phyloP scores from a whole-genome alignment of 179 eudicot genomes.

The Silene vulgaris region DNA sequence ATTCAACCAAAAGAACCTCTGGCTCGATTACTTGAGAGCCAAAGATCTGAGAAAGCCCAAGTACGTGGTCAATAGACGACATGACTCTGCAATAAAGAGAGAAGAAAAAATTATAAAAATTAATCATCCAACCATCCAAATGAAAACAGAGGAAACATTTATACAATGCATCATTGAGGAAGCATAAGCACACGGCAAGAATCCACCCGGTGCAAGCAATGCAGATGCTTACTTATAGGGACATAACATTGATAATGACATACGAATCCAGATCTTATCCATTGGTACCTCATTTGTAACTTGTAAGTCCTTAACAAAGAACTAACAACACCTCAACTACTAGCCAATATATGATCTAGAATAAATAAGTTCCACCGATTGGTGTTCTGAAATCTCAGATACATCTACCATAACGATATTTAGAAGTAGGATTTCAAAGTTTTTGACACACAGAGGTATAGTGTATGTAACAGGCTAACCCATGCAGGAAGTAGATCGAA shows the following conservation, averaged over 20 bases:
- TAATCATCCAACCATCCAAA: slow-evolving; percentile 4
- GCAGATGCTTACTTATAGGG: no score
- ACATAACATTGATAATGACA: no score
- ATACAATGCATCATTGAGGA: background rate
- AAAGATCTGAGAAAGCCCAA: slow-evolving; percentile 60
- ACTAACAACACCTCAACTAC: background rate
- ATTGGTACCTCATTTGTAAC: no score
- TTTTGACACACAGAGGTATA: background rate
- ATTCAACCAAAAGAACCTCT: slow-evolving; percentile 54
- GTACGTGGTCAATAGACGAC: slow-evolving; percentile 50
- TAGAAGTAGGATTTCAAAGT: background rate
- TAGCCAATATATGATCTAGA: slow-evolving; percentile 6
- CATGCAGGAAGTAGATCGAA: slow-evolving; percentile 2
- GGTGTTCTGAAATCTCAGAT: background rate
- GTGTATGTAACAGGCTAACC: background rate
- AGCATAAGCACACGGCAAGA: background rate
- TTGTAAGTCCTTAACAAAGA: background rate
- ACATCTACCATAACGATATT: slow-evolving; percentile 6
- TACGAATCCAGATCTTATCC: no score
- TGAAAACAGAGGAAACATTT: slow-evolving; percentile 4
- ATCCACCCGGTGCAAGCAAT: background rate
- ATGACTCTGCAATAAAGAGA: slow-evolving; percentile 57
- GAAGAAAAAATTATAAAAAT: background rate
- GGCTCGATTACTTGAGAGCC: slow-evolving; percentile 50
- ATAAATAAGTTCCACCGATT: background rate